Conservation (phyloP, 164 flowering plant genomes). For the Chimonanthus salicifolius region DNA sequence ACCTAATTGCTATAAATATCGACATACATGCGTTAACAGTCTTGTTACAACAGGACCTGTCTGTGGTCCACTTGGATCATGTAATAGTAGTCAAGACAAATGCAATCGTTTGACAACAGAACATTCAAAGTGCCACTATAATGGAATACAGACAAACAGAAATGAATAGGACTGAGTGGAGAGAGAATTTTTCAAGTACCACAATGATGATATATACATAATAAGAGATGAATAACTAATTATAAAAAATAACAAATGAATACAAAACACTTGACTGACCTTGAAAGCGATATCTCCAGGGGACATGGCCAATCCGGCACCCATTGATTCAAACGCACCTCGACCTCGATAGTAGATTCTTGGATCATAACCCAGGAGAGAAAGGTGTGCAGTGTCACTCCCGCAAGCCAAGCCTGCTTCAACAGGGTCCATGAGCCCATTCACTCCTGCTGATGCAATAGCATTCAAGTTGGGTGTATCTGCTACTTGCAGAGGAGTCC, state of each 20-base stretch:
- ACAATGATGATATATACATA: not conserved
- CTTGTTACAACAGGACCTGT: not conserved
- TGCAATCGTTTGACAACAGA: not conserved
- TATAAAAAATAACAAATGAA: not conserved
- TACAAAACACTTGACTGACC: conserved; percentile 26
- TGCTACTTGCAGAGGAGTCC: conserved; percentile 75
- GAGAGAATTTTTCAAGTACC: not conserved
- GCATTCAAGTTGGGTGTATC: conserved; percentile 75
- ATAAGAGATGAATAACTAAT: not conserved
- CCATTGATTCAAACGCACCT: conserved; percentile 99
- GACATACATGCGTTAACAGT: too few relatives aligned
- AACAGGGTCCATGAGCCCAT: conserved; percentile 98
- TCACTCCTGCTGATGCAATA: conserved; percentile 93
- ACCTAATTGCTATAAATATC: too few relatives aligned
- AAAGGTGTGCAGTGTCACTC: conserved; percentile 95
- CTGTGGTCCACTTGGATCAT: not conserved
- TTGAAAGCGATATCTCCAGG: conserved; percentile 99
- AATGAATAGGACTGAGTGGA: not conserved
- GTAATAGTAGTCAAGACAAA: not conserved
- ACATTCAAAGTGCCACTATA: too few relatives aligned
- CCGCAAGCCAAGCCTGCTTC: conserved; percentile 96
- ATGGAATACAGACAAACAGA: not conserved
- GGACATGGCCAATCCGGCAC: conserved; percentile 95
- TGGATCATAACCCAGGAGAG: conserved; percentile 86
- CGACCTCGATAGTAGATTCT: conserved; percentile 87